Evolutionary conservation across 2,329 filamentous ascomycete species (phyloP), one percentile per base, ranked within the genome.

Genomic region (Immersiporthe knoxdaviesiana): DNA sequence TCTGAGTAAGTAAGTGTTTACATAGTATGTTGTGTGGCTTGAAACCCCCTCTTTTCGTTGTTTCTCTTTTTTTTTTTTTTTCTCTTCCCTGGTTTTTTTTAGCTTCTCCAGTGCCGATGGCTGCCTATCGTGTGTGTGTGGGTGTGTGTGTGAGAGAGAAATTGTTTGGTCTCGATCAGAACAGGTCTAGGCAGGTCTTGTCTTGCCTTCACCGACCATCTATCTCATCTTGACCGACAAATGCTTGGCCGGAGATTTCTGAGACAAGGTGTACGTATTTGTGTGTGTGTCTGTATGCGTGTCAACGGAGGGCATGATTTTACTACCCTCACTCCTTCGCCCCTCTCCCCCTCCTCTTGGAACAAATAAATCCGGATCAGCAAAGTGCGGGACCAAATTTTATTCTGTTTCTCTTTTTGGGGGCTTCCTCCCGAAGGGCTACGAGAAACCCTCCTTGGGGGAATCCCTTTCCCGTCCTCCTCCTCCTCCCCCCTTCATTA

Each of bases 151-250:
- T 44, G 41, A n/a, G 44, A 21, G 44, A 41, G 14, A 16, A n/a
- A 47, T 47, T 47, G 21, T 47, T n/a, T 21, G 7, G 18, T 47
- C 44, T 47, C 44, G 44, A 10, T 8, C 18, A n/a, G 44, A 47
- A 47, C 44, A n/a, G 44, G 44, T n/a, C 44, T 47, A 18, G 44
- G 18, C 44, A 39, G 37, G 44, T 47, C 44, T 47, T 47, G 44
- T 47, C 44, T 47, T 47, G 44, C 44, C 44, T 47, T 47, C 44
- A 47, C 44, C 44, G 44, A 47, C 44, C 44, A 47, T 47, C 44
- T 47, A 47, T 47, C 44, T 47, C 44, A 47, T 47, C 44, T 47
- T 47, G 44, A 47, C 44, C 44, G 44, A 47, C 44, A 47, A 8
- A 21, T 47, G 18, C 44, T 47, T 47, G 44, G 44, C 18, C 44